Evolutionary conservation across 2,329 filamentous ascomycete species (phyloP).

Genomic region (Westerdykella ornata): DNA sequence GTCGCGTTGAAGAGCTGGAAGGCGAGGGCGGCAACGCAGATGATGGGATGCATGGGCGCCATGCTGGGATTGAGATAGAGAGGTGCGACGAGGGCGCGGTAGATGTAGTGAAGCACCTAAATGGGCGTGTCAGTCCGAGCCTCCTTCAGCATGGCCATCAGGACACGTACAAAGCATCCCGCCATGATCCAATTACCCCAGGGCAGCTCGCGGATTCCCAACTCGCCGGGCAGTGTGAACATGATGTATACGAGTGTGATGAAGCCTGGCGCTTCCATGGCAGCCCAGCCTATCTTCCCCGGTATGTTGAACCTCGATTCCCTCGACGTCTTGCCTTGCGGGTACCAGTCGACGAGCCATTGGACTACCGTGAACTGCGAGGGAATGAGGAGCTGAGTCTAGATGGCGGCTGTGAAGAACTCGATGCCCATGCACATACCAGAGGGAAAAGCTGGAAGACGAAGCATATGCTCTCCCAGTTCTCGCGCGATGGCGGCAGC

Average conservation of each 20-base stretch:
- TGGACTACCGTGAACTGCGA: conserved; percentile 62
- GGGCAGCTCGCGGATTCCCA: conserved; percentile 55
- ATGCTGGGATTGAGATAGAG: conserved; percentile 78
- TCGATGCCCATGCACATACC: conserved; percentile 28
- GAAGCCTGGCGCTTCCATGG: conserved; percentile 79
- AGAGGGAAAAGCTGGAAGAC: conserved; percentile 48
- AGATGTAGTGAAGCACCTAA: conserved; percentile 76
- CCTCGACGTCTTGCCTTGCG: conserved; percentile 85
- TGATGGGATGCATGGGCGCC: conserved; percentile 71
- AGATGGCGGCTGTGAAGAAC: not conserved
- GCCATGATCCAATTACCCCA: conserved; percentile 74
- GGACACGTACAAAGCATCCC: conserved; percentile 52
- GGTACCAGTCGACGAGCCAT: conserved; percentile 71
- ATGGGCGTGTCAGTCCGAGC: conserved; percentile 1
- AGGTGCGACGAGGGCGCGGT: conserved; percentile 79
- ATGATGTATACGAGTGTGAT: conserved; percentile 74
- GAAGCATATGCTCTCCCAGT: conserved; percentile 43
- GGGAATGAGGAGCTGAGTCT: not conserved
- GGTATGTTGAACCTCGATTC: conserved; percentile 74
- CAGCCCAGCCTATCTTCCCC: conserved; percentile 77
- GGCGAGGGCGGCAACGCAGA: conserved; percentile 56
- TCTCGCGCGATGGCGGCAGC: conserved; percentile 46
- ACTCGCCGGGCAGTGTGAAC: conserved; percentile 55
- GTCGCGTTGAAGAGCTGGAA: conserved; percentile 81
- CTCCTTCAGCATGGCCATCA: conserved; percentile 1